phyloP scores from a whole-genome alignment of 2,329 filamentous ascomycete species.

The Gnomoniopsis sp. region DNA sequence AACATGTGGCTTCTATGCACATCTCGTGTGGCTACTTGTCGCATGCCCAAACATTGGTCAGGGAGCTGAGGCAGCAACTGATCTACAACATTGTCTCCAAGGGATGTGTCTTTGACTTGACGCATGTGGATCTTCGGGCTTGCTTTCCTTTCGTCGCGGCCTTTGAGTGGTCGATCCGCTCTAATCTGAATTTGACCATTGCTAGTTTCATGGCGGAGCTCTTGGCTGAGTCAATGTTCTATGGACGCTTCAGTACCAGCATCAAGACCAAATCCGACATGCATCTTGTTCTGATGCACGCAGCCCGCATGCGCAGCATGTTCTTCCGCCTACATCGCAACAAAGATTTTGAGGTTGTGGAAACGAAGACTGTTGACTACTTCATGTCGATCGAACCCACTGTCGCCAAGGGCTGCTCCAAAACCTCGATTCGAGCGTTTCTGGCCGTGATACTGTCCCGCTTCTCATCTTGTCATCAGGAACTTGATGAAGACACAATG shows the following conservation, averaged over 20 bases:
- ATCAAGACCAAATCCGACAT: background rate
- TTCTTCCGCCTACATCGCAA: background rate
- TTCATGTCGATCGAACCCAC: conserved; percentile 19
- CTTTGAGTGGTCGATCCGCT: background rate
- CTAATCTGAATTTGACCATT: background rate
- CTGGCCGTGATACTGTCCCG: background rate
- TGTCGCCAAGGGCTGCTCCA: conserved; percentile 26
- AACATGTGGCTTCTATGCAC: background rate
- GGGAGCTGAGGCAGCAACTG: background rate
- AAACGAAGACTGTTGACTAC: background rate
- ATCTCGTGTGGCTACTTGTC: background rate
- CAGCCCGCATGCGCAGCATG: background rate
- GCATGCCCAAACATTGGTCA: background rate
- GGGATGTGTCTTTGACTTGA: background rate
- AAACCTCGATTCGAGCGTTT: background rate
- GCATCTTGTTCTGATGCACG: background rate
- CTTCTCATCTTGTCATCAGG: background rate
- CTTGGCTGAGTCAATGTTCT: background rate
- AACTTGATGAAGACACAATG: background rate
- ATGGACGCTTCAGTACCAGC: background rate
- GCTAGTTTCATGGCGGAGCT: background rate
- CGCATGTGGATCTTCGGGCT: background rate
- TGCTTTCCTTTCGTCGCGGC: background rate
- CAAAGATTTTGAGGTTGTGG: background rate
- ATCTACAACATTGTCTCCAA: background rate